phyloP scores from a whole-genome alignment of 306 rosid genomes.

The Corylus avellana region DNA sequence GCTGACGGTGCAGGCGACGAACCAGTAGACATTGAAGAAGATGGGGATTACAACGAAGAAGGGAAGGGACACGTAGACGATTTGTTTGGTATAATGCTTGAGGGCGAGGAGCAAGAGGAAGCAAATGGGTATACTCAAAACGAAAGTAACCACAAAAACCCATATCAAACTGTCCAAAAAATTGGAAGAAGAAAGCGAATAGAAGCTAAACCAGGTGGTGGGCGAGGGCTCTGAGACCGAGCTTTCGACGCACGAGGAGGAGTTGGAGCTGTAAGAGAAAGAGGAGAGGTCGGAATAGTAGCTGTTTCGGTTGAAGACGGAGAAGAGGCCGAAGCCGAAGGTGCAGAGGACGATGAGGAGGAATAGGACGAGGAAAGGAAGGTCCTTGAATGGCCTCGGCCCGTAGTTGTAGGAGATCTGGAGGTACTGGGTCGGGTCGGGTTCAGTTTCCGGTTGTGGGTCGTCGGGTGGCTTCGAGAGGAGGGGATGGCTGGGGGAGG shows the following conservation, averaged over 20 bases:
- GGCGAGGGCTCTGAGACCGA: constrained; percentile 10
- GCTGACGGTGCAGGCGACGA: constrained; percentile 76
- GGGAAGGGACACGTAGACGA: constrained; percentile 71
- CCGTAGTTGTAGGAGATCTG: constrained; percentile 75
- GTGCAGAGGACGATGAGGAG: constrained; percentile 61
- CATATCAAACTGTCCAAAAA: constrained; percentile 51
- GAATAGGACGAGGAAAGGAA: constrained; percentile 69
- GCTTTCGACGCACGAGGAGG: constrained; percentile 55
- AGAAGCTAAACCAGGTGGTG: constrained; percentile 16
- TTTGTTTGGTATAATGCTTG: constrained; percentile 76
- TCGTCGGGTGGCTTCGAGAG: constrained; percentile 51
- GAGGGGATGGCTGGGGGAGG: constrained; percentile 58
- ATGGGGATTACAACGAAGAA: constrained; percentile 68
- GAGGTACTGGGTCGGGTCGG: constrained; percentile 62
- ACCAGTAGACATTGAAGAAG: constrained; percentile 83
- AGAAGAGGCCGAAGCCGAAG: constrained; percentile 72
- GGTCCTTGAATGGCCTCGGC: constrained; percentile 69
- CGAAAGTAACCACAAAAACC: constrained; percentile 69
- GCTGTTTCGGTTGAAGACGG: constrained; percentile 59
- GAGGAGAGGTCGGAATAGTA: constrained; percentile 50
- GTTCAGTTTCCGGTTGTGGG: constrained; percentile 37
- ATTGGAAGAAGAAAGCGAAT: constrained; percentile 39
- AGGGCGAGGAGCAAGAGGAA: constrained; percentile 57
- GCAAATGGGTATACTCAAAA: constrained; percentile 68
- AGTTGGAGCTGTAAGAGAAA: constrained; percentile 45